Conservation (phyloP, 78 protist species). For the Dictyostelium brefeldianum region DNA sequence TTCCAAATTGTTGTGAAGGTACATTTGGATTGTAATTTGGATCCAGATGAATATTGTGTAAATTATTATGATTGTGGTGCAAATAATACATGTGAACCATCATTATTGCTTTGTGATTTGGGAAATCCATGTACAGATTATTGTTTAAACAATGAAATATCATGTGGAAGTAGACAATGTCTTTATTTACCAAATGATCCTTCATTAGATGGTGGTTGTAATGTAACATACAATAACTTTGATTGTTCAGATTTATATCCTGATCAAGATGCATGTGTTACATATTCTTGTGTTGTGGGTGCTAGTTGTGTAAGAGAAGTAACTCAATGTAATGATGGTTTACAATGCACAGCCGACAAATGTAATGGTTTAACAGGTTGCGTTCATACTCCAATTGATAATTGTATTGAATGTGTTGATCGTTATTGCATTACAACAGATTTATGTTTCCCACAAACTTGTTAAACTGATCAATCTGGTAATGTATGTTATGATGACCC, state of each 20-base stretch:
- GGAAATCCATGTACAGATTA: background rate
- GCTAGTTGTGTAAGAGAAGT: too few relatives aligned
- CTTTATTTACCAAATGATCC: too few relatives aligned
- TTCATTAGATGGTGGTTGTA: too few relatives aligned
- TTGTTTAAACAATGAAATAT: background rate
- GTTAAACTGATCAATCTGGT: background rate
- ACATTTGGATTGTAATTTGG: background rate
- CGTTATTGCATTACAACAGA: background rate
- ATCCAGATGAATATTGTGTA: background rate
- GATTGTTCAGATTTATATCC: too few relatives aligned
- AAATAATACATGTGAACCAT: background rate
- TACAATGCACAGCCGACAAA: background rate
- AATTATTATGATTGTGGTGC: background rate
- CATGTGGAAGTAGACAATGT: background rate
- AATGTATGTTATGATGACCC: background rate
- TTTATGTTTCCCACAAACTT: background rate
- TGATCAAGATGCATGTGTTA: too few relatives aligned
- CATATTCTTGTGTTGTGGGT: too few relatives aligned
- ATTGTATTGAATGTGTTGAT: background rate
- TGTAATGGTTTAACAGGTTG: background rate
- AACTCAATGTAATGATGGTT: background rate
- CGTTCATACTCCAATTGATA: background rate
- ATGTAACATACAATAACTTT: too few relatives aligned
- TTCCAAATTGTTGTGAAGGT: background rate
- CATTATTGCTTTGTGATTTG: background rate